These are phyloP conservation scores for Coriaria nepalensis DNA, from an alignment of 306 rosid genomes.

Conservation along the genomic window DNA sequence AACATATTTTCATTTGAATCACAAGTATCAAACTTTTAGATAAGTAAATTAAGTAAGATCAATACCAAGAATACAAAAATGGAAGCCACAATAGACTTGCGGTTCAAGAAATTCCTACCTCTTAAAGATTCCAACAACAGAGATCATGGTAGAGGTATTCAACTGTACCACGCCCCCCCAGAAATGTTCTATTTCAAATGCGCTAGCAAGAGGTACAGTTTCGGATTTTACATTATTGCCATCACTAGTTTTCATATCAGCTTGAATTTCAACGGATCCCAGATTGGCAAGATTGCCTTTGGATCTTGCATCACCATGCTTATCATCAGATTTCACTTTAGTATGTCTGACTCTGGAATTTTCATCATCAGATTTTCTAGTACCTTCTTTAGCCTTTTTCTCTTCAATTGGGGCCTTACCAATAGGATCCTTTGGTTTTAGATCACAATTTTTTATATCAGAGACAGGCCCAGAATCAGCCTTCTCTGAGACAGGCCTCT, in stretches of 20 bases:
- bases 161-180: constrained; percentile 74
- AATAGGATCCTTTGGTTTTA: constrained; percentile 19
- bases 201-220: constrained; percentile 10
- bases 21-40: neutral
- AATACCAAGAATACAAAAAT: neutral
- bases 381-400: constrained; percentile 15
- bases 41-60: neutral
- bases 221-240: constrained; percentile 16
- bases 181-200: constrained; percentile 30
- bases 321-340: constrained; percentile 5
- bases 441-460: constrained; percentile 26
- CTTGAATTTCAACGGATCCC: constrained; percentile 13
- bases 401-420: constrained; percentile 6
- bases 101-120: constrained; percentile 23
- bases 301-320: neutral
- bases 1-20: neutral
- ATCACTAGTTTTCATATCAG: constrained; percentile 20
- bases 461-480: constrained; percentile 27
- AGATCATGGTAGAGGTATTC: constrained; percentile 36
- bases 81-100: neutral
- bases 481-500: constrained; percentile 26
- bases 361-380: no score
- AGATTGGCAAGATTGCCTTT: neutral
- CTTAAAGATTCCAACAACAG: constrained; percentile 48
- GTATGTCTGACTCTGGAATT: constrained; percentile 7